These are phyloP conservation scores for Hortiboletus campestris DNA, from an alignment of 768 basidiomycete species.

Conservation along the genomic window DNA sequence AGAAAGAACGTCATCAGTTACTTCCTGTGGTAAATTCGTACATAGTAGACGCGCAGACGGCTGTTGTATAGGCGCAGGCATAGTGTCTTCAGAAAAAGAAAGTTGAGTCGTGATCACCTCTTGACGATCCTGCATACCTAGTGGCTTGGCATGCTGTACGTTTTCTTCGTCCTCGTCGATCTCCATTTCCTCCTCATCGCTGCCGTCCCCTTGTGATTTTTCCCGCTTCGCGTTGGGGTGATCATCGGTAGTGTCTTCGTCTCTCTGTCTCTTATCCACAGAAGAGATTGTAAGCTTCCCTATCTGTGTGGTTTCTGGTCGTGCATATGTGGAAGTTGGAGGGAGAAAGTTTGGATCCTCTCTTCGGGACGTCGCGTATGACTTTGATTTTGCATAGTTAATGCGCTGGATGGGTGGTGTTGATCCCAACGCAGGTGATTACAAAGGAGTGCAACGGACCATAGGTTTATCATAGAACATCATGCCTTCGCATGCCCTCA, in stretches of 20 bases:
- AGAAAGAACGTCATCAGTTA: slow-evolving; percentile 80
- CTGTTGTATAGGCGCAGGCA: slow-evolving; percentile 51
- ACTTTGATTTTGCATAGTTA: slow-evolving; percentile 86
- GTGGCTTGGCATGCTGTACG: slow-evolving; percentile 37
- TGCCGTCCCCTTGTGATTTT: slow-evolving; percentile 59
- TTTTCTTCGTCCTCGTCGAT: slow-evolving; percentile 86
- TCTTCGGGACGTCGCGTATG: slow-evolving; percentile 73
- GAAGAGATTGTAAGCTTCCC: slow-evolving; percentile 33
- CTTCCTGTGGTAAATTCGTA: slow-evolving; percentile 88
- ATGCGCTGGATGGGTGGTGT: slow-evolving; percentile 60
- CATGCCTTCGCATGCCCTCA: slow-evolving; percentile 93
- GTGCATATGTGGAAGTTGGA: slow-evolving; percentile 64
- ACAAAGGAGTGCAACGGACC: slow-evolving; percentile 47
- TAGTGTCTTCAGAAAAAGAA: slow-evolving; percentile 28
- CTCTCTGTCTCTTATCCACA: slow-evolving; percentile 64
- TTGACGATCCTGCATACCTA: slow-evolving; percentile 44
- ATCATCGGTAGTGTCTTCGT: slow-evolving; percentile 53
- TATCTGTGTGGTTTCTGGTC: slow-evolving; percentile 43
- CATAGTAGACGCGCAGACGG: slow-evolving; percentile 67
- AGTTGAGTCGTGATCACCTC: slow-evolving; percentile 9
- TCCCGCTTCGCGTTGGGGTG: slow-evolving; percentile 65
- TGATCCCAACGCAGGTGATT: slow-evolving; percentile 4
- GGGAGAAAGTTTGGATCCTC: slow-evolving; percentile 83
- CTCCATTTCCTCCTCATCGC: slow-evolving; percentile 89
- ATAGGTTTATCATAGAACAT: slow-evolving; percentile 89